phyloP scores from a whole-genome alignment of 306 rosid genomes.

The Pueraria montana region DNA sequence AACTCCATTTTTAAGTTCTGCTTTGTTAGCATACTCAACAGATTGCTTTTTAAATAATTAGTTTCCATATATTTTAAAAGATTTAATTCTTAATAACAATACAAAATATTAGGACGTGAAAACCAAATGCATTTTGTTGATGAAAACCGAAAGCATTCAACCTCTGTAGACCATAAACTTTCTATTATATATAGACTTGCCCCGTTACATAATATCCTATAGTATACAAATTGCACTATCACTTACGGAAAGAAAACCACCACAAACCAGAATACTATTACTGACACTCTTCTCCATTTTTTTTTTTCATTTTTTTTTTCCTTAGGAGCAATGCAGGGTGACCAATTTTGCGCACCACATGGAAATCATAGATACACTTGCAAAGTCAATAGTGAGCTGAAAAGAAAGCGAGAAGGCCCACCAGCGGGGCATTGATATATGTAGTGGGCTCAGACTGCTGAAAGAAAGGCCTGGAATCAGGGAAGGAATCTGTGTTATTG shows the following conservation, averaged over 20 bases:
- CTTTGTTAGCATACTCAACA: not conserved
- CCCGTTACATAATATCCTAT: slow-evolving; percentile 35
- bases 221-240: slow-evolving; percentile 43
- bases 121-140: not conserved
- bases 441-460: slow-evolving; percentile 97
- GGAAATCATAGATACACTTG: slow-evolving; percentile 18
- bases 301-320: not conserved
- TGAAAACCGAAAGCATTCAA: not conserved
- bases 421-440: slow-evolving; percentile 83
- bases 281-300: slow-evolving; percentile 20
- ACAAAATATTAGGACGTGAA: not conserved
- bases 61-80: not conserved
- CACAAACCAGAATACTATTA: slow-evolving; percentile 36
- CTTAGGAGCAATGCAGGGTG: slow-evolving; percentile 50
- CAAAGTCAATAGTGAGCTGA: slow-evolving; percentile 74
- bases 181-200: slow-evolving; percentile 20
- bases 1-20: not conserved
- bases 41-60: not conserved
- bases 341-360: slow-evolving; percentile 61
- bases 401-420: slow-evolving; percentile 92
- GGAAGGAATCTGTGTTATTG: slow-evolving; percentile 77
- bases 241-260: slow-evolving; percentile 37
- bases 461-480: slow-evolving; percentile 90
- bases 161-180: slow-evolving; percentile 4
- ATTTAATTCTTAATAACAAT: not conserved